phyloP scores from a whole-genome alignment of 345 rosid species.

The Xanthoceras sorbifolium region DNA sequence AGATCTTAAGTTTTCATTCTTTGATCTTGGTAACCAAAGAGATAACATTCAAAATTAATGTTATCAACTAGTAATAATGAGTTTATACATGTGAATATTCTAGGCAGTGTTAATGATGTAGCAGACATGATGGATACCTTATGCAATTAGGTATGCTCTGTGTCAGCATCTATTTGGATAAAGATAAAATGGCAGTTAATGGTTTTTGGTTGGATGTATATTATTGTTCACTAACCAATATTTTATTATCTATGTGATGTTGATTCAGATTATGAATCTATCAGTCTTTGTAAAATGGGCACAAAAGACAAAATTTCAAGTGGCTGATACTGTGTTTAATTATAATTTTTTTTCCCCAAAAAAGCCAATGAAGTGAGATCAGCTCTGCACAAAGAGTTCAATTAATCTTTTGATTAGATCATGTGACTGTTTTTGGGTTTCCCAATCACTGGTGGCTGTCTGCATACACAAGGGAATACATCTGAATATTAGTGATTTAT shows the following conservation, averaged over 20 bases:
- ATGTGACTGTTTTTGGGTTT: background rate
- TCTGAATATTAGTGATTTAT: background rate
- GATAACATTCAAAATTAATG: background rate
- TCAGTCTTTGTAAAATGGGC: background rate
- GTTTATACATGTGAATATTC: background rate
- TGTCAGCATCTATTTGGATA: background rate
- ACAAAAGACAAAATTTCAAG: background rate
- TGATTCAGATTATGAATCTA: constrained; percentile 3
- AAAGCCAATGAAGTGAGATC: constrained; percentile 11
- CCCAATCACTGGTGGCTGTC: background rate
- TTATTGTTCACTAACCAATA: background rate
- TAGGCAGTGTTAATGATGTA: background rate
- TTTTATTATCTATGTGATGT: constrained; percentile 7
- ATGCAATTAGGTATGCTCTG: background rate
- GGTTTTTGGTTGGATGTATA: background rate
- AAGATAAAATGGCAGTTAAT: background rate
- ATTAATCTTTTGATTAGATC: background rate
- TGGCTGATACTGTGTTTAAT: constrained; percentile 1
- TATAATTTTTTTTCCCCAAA: background rate
- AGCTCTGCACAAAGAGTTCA: background rate
- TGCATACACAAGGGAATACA: background rate
- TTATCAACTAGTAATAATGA: background rate
- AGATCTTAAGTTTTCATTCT: background rate
- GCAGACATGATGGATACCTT: background rate
- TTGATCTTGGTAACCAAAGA: background rate